Evolutionary conservation across 2,329 filamentous ascomycete species (phyloP).

Genomic region (Tolypocladium guangdongense): DNA sequence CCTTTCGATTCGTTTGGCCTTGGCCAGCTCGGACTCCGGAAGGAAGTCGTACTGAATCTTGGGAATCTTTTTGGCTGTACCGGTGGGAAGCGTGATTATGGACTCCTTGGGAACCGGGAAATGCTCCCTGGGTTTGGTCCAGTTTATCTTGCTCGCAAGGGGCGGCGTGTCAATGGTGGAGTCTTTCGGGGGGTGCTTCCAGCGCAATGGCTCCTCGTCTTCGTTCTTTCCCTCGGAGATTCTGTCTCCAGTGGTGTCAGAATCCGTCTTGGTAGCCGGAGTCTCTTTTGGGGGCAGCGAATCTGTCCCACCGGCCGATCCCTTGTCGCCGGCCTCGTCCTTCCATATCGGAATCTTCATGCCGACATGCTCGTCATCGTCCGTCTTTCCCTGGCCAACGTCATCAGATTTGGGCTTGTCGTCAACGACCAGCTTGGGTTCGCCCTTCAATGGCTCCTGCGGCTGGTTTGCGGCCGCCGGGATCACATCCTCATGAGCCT

Average conservation of each 20-base stretch:
- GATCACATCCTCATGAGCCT: neutral
- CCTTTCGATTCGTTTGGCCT: constrained; percentile 52
- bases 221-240: neutral
- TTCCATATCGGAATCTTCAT: constrained; percentile 4
- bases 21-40: constrained; percentile 49
- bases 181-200: constrained; percentile 16
- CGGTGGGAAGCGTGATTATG: constrained; percentile 66
- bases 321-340: neutral
- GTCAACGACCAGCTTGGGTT: neutral
- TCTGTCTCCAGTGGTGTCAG: neutral
- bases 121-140: constrained; percentile 62
- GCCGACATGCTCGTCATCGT: constrained; percentile 2
- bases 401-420: neutral
- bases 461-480: neutral
- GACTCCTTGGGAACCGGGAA: constrained; percentile 65
- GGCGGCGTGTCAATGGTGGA: constrained; percentile 7
- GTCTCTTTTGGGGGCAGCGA: neutral
- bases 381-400: constrained; percentile 1
- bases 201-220: constrained; percentile 8
- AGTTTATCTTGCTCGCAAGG: constrained; percentile 40
- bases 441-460: neutral
- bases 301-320: neutral
- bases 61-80: constrained; percentile 57
- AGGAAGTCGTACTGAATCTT: constrained; percentile 65
- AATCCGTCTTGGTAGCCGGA: neutral